These are phyloP conservation scores for Cladosporium velox DNA, from an alignment of 2,329 filamentous ascomycete genomes.

Conservation along the genomic window DNA sequence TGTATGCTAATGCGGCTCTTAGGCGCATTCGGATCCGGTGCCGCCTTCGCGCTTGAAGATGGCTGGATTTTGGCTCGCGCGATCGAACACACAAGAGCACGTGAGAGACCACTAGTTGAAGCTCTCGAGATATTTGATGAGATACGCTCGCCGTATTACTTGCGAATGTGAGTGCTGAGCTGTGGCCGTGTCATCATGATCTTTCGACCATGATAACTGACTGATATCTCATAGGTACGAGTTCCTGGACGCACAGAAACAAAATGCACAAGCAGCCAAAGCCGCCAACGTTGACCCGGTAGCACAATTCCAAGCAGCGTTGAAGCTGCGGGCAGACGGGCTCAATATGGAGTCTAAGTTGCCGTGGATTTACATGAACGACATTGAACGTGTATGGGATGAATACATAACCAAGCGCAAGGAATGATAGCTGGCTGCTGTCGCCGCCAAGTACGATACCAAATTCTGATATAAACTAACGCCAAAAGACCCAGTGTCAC, in stretches of 20 bases:
- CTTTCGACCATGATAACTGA: not conserved
- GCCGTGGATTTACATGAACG: conserved; percentile 47
- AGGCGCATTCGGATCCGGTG: conserved; percentile 45
- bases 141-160: conserved; percentile 46
- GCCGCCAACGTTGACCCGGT: conserved; percentile 28
- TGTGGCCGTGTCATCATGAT: not conserved
- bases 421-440: not conserved
- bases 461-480: too few relatives aligned
- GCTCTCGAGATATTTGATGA: conserved; percentile 43
- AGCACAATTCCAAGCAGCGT: conserved; percentile 35
- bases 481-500: not conserved
- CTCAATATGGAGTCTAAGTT: conserved; percentile 30
- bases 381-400: conserved; percentile 38
- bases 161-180: conserved; percentile 39
- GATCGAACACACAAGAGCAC: conserved; percentile 24
- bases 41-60: conserved; percentile 50
- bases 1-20: not conserved
- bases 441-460: not conserved
- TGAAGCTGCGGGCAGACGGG: conserved; percentile 28
- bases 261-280: conserved; percentile 31
- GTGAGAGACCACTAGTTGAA: conserved; percentile 23
- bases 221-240: conserved; percentile 1
- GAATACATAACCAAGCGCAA: conserved; percentile 5
- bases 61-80: conserved; percentile 48
- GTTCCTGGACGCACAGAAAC: conserved; percentile 19